Evolutionary conservation across 495 filamentous ascomycete species (phyloP), one percentile per base, ranked within the genome.

Genomic region (Aspergillus ostianus): DNA sequence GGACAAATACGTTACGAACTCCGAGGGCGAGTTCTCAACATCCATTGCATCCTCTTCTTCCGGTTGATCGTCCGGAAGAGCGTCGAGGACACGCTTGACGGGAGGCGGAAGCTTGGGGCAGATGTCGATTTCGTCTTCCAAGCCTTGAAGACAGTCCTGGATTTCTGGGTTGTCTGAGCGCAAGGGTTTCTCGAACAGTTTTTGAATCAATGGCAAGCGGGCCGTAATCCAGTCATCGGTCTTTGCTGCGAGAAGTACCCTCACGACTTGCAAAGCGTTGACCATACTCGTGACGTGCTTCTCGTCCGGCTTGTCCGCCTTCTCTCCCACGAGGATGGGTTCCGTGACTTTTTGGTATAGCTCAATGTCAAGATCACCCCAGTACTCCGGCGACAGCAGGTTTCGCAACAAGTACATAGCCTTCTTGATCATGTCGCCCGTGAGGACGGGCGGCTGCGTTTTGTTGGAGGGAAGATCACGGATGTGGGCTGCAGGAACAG

Each of bases 11-110:
- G 84, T 86, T 52, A 93, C 85, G 61, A 97, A 91, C 67, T 95
- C 90, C 0, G 87, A 90, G 2, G 87, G 80, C 6, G 85, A 77
- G 6, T 83, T 76, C 56, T 91, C 88, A 17, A 89, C 88, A 63
- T 97, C 92, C 62, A 90, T 92, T 21, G 92, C 92, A 26, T 89
- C 91, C 66, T 96, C 90, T 53, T 94, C 91, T 71, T 96, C 96
- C 1, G 87, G 87, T 18, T 87, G 82, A 56, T 93, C 89, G 61
- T 94, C 90, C 8, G 95, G 94, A 30, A 97, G 81, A n/a, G 93
- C 90, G 67, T 96, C 87, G 21, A 99, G 81, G 41, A 97, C 87
- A 48, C 91, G 85, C 64, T 86, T 85, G 55, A 98, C 73, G 13
- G 91, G 86, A 5, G 95, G 87, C 8, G 70, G 71, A 48, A 78